Evolutionary conservation across 768 basidiomycete genomes (phyloP).

Genomic region (Podaxis sp.): DNA sequence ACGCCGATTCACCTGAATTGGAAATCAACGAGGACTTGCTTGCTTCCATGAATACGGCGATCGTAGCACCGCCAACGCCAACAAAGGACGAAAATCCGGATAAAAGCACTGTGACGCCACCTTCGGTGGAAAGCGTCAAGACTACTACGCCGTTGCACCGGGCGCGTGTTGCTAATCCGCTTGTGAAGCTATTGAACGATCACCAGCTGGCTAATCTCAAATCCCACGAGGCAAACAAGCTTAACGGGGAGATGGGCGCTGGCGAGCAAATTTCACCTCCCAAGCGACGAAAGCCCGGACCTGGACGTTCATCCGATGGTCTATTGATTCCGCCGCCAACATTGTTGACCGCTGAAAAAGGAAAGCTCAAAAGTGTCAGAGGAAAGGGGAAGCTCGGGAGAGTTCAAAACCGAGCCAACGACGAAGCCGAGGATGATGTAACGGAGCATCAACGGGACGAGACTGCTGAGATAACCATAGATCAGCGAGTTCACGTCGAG

Average conservation of each 20-base stretch:
- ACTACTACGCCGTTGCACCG: constrained; percentile 36
- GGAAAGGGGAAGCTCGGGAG: constrained; percentile 29
- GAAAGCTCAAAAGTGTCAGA: constrained; percentile 45
- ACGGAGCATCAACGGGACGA: constrained; percentile 5
- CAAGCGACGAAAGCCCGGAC: constrained; percentile 37
- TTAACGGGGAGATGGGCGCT: not conserved
- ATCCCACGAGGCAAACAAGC: constrained; percentile 23
- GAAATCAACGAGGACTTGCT: not conserved
- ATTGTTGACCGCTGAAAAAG: constrained; percentile 49
- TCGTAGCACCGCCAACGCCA: not conserved
- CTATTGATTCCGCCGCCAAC: constrained; percentile 43
- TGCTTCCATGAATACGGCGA: not conserved
- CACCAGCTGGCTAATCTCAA: constrained; percentile 25
- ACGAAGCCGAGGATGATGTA: constrained; percentile 15
- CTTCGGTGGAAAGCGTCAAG: constrained; percentile 11
- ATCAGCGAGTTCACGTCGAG: constrained; percentile 5
- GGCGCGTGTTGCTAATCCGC: constrained; percentile 45
- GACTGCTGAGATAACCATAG: not conserved
- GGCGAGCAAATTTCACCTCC: constrained; percentile 3
- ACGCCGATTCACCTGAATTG: constrained; percentile 1
- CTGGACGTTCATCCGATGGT: constrained; percentile 46
- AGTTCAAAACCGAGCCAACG: constrained; percentile 1
- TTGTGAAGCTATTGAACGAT: constrained; percentile 49
- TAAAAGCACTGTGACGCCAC: constrained; percentile 9
- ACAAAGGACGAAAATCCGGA: not conserved